Evolutionary conservation across 1,284 basidiomycete genomes (phyloP).

Genomic region (Pseudozyma thailandica): DNA sequence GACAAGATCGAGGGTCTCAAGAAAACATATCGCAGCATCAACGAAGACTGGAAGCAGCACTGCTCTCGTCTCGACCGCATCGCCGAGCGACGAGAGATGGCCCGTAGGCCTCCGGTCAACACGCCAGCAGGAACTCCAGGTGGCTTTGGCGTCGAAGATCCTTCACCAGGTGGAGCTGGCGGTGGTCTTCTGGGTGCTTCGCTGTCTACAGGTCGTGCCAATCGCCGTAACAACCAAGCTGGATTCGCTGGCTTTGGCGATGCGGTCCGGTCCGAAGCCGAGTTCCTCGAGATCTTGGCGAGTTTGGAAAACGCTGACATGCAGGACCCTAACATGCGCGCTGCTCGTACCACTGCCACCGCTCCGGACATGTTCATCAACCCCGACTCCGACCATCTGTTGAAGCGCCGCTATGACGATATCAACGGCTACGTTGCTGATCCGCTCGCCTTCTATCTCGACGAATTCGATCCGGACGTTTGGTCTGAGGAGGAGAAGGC

Average conservation of each 20-base stretch:
- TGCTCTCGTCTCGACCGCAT: slow-evolving; percentile 58
- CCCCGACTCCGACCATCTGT: slow-evolving; percentile 73
- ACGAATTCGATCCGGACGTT: slow-evolving; percentile 61
- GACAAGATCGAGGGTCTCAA: slow-evolving; percentile 56
- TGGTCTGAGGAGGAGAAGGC: slow-evolving; percentile 89
- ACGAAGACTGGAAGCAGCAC: slow-evolving; percentile 61
- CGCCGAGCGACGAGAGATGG: slow-evolving; percentile 54
- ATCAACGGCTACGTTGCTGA: slow-evolving; percentile 83
- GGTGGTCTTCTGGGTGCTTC: slow-evolving; percentile 28
- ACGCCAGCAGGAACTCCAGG: slow-evolving; percentile 44
- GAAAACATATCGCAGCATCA: slow-evolving; percentile 54
- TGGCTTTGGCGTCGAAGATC: slow-evolving; percentile 35
- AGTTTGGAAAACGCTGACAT: slow-evolving; percentile 90
- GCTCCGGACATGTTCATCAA: slow-evolving; percentile 90
- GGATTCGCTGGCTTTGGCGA: slow-evolving; percentile 75
- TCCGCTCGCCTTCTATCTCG: slow-evolving; percentile 75
- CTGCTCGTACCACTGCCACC: slow-evolving; percentile 84
- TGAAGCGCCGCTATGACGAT: slow-evolving; percentile 77
- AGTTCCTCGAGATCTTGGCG: slow-evolving; percentile 96
- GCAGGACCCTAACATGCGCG: slow-evolving; percentile 87
- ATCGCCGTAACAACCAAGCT: slow-evolving; percentile 48
- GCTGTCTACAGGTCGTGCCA: slow-evolving; percentile 41
- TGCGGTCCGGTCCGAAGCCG: slow-evolving; percentile 90
- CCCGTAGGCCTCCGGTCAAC: slow-evolving; percentile 31
- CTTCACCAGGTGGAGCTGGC: slow-evolving; percentile 12